Evolutionary conservation across 805 yeast species (phyloP), one percentile per base, ranked within the genome.

Genomic region (Myxozyma mucilagina): DNA sequence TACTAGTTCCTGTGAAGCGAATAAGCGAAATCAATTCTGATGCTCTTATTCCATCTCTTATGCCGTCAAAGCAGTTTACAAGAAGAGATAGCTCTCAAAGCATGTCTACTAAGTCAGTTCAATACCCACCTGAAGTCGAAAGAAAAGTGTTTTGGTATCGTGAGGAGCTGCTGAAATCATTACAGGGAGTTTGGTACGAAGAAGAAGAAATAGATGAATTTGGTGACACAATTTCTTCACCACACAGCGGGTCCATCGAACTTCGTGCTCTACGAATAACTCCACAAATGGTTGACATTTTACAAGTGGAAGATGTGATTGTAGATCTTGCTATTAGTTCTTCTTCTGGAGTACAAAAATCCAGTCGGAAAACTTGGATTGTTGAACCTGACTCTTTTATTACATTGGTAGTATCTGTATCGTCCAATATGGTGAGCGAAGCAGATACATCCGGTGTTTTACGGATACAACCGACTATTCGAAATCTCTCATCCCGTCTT

Each of bases 101-200:
- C 11, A 34, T 32, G n/a, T 18, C 31, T 14, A 8, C 24, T 5
- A 53, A 53, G 14, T 7, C 39, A 2, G 44, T 53, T 4, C 4
- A 44, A 11, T 53, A 52, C 58, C 16, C 66, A 2, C 47, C 52
- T 11, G 62, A 63, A 47, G 49, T 50, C 32, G 66, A 63, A 47
- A 47, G 60, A 59, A 86, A 84, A 63, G 75, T 82, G 1, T 94
- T 91, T 72, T 93, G 99, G 99, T 82, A 87, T 64, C 76, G 96
- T 59, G 84, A 87, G 59, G 80, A 80, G 62, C 71, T 94, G 1
- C 75, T 93, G 55, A 77, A 80, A 49, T 76, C 77, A 14, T 67
- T 94, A 4, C 72, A 74, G 1, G 97, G 96, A 1, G 68, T 72
- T 1, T 93, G 99, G 99, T 34, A 36, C 14, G 67, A 68, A 35